Conservation (phyloP, 441 rosid genomes). For the Croton setiger region DNA sequence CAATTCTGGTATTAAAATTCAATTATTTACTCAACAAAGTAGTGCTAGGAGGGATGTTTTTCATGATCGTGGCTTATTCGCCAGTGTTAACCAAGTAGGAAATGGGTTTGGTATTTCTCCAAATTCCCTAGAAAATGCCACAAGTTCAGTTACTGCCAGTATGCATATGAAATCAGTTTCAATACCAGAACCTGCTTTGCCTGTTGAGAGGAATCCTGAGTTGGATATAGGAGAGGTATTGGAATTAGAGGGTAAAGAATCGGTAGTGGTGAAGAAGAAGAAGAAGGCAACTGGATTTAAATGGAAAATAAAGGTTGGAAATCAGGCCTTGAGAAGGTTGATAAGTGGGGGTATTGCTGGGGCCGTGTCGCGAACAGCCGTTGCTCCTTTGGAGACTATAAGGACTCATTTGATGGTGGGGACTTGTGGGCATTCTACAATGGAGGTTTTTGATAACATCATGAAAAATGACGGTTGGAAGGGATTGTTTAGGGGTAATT, state of each 20-base stretch:
- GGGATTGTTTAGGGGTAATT: conserved; percentile 91
- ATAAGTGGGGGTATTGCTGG: conserved; percentile 61
- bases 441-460: conserved; percentile 69
- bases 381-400: conserved; percentile 92
- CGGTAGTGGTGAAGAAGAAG: conserved; percentile 24
- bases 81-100: conserved; percentile 53
- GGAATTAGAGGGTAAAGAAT: conserved; percentile 28
- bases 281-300: conserved; percentile 26
- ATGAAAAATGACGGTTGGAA: conserved; percentile 90
- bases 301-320: conserved; percentile 38
- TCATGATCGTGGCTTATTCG: conserved; percentile 36
- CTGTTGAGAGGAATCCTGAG: conserved; percentile 31
- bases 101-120: conserved; percentile 41
- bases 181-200: conserved; percentile 30
- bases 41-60: conserved; percentile 1
- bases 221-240: conserved; percentile 26
- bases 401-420: conserved; percentile 99
- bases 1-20: conserved; percentile 36
- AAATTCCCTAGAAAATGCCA: conserved; percentile 26
- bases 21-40: conserved; percentile 25
- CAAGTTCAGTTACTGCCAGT: conserved; percentile 21
- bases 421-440: conserved; percentile 62
- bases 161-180: conserved; percentile 31
- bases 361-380: conserved; percentile 46
- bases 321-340: conserved; percentile 49